Base-by-base conservation (phyloP, 805 yeast species). In the Metschnikowia peoriensis region DNA sequence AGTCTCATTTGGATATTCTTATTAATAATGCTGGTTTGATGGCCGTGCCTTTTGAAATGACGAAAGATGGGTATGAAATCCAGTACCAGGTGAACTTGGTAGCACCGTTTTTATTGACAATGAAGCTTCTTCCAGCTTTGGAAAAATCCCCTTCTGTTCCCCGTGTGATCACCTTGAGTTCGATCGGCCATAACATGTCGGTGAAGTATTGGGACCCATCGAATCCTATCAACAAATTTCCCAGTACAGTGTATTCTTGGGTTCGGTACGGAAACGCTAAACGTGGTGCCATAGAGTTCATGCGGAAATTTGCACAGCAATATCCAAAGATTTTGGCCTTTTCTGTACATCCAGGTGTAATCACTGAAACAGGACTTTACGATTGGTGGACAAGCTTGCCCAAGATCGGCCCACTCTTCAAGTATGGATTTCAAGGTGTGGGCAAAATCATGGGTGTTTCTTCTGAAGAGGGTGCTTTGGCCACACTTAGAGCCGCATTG, bases 1-100 rank as follows among this genome's bases (percentile, higher is more conserved):
- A 73, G 53, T 45, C 56, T 1, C 56, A 59, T 28, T 56, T 74
- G 32, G 68, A 74, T 46, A 47, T 72, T 28, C 66, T 74, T 46
- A 65, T 74, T 46, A 69, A 69, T 53, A 74, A 74, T 58, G 78
- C 78, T 5, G 78, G 78, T 1, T 46, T 73, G 12, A 71, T 73
- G 78, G 77, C 63, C 4, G 63, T 67, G n/a, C 76, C 77, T 0
- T 66, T 56, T 50, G 68, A 66, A 49, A 47, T 59, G 37, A 71
- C 77, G 9, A 64, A 64, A 45, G 77, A 74, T 55, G 69, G 66
- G 17, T 66, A 63, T 57, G 78, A 74, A 55, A 59, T 72, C 38
- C 78, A 73, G 62, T 72, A 69, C 58, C 78, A 74, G 60, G 76
- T 70, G 22, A 74, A 73, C 54, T 64, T 61, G 38, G 68, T 68